phyloP scores from a whole-genome alignment of 495 filamentous ascomycete genomes.

The Lasiosphaeria hispida region DNA sequence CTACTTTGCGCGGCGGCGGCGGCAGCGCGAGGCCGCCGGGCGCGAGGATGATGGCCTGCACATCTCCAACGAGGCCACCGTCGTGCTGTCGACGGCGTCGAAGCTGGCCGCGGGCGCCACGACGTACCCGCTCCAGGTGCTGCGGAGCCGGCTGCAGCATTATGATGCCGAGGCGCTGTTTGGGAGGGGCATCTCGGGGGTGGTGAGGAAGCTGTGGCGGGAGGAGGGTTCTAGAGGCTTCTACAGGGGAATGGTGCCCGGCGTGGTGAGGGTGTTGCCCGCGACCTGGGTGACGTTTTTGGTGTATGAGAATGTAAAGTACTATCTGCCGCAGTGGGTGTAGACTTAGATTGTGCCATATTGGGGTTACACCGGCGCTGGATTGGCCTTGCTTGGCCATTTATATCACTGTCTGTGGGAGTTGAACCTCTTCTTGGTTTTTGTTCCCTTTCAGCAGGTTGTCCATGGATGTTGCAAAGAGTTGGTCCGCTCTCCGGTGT shows the following conservation, averaged over 20 bases:
- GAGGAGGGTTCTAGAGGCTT: constrained; percentile 81
- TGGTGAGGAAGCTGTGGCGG: constrained; percentile 66
- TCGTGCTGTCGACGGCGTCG: constrained; percentile 72
- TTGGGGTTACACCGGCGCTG: not conserved
- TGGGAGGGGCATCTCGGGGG: constrained; percentile 65
- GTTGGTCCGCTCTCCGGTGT: no score
- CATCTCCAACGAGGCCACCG: constrained; percentile 71
- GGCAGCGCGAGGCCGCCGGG: constrained; percentile 5
- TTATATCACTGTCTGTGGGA: no score
- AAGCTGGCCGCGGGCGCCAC: constrained; percentile 83
- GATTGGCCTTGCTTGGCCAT: not conserved
- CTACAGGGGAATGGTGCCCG: constrained; percentile 89
- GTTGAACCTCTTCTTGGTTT: no score
- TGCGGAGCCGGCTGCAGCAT: constrained; percentile 82
- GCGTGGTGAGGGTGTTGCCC: constrained; percentile 82
- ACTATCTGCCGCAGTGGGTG: constrained; percentile 54
- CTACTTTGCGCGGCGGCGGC: constrained; percentile 40
- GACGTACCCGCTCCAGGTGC: constrained; percentile 93
- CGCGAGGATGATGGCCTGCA: constrained; percentile 29
- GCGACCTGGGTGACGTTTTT: constrained; percentile 97
- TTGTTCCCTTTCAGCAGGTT: no score
- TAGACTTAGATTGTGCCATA: not conserved
- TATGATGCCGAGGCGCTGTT: constrained; percentile 74
- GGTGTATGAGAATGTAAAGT: constrained; percentile 91
- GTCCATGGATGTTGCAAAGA: no score